These are phyloP conservation scores for Saccharomycodes ludwigii DNA, from an alignment of 805 yeast species.

Conservation along the genomic window DNA sequence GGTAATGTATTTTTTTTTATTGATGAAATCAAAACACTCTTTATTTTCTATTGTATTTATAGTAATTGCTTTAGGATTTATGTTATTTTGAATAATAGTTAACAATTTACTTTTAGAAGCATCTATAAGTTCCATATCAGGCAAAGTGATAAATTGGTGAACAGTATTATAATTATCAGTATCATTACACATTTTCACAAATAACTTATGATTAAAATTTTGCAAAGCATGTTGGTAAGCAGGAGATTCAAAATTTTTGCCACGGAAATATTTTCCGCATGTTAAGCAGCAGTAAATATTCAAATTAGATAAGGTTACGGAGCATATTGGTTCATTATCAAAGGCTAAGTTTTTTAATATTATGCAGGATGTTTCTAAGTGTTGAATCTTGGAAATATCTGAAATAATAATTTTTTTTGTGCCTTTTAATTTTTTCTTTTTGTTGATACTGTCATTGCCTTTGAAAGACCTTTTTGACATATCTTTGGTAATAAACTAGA, in stretches of 20 bases:
- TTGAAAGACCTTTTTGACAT: too few species aligned
- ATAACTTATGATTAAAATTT: constrained; percentile 55
- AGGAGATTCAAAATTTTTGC: constrained; percentile 49
- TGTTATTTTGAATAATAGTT: constrained; percentile 38
- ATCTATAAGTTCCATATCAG: too few species aligned
- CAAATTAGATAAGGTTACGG: constrained; percentile 43
- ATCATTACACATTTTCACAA: constrained; percentile 36
- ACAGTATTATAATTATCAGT: constrained; percentile 25
- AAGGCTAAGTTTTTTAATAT: constrained; percentile 36
- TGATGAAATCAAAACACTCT: constrained; percentile 30
- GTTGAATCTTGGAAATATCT: too few species aligned
- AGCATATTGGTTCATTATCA: constrained; percentile 57
- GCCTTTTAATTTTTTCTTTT: neutral
- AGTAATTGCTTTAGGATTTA: constrained; percentile 37
- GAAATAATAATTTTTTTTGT: neutral
- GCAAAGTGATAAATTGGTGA: too few species aligned
- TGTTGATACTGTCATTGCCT: neutral
- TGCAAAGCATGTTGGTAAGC: constrained; percentile 58
- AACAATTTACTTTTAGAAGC: constrained; percentile 24
- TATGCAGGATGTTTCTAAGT: neutral
- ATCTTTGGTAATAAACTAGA: too few species aligned
- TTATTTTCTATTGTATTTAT: constrained; percentile 15
- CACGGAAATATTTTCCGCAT: constrained; percentile 66
- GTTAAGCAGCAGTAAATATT: constrained; percentile 62
- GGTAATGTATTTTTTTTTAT: constrained; percentile 32